Conservation (phyloP, 768 basidiomycete genomes). For the Amanita thiersii region DNA sequence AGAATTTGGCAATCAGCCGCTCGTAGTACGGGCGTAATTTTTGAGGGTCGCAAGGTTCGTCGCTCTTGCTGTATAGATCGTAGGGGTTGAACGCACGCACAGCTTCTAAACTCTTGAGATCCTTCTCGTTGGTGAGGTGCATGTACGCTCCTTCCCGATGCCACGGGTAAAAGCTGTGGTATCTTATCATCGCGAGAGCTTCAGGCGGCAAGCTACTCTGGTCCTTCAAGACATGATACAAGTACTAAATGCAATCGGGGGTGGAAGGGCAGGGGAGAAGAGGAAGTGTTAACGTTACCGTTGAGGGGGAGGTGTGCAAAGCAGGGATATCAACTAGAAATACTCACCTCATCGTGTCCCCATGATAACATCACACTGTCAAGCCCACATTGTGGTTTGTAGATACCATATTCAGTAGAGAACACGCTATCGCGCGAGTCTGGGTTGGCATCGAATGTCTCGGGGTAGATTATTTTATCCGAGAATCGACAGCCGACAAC, state of each 20-base stretch:
- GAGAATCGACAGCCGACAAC: constrained; percentile 85
- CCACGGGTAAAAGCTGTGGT: constrained; percentile 95
- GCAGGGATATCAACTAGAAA: constrained; percentile 7
- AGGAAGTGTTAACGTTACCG: not conserved
- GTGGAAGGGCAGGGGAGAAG: constrained; percentile 1
- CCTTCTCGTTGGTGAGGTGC: constrained; percentile 71
- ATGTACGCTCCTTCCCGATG: constrained; percentile 82
- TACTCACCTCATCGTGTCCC: constrained; percentile 82
- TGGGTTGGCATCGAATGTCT: constrained; percentile 69
- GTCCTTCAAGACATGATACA: constrained; percentile 77
- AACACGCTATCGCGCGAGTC: constrained; percentile 59
- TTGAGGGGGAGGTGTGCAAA: not conserved
- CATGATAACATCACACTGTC: constrained; percentile 85
- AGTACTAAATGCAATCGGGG: constrained; percentile 41
- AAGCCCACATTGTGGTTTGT: constrained; percentile 70
- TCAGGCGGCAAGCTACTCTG: constrained; percentile 77
- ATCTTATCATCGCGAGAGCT: constrained; percentile 86
- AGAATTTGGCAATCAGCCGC: constrained; percentile 75
- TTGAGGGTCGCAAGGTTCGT: constrained; percentile 53
- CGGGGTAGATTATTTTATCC: constrained; percentile 75
- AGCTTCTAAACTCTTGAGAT: constrained; percentile 55
- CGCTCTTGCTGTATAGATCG: constrained; percentile 88
- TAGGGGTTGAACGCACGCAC: constrained; percentile 90
- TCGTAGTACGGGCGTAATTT: constrained; percentile 80
- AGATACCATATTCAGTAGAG: constrained; percentile 67